Conservation (phyloP, 75 land plant genomes). For the Cunninghamia lanceolata region DNA sequence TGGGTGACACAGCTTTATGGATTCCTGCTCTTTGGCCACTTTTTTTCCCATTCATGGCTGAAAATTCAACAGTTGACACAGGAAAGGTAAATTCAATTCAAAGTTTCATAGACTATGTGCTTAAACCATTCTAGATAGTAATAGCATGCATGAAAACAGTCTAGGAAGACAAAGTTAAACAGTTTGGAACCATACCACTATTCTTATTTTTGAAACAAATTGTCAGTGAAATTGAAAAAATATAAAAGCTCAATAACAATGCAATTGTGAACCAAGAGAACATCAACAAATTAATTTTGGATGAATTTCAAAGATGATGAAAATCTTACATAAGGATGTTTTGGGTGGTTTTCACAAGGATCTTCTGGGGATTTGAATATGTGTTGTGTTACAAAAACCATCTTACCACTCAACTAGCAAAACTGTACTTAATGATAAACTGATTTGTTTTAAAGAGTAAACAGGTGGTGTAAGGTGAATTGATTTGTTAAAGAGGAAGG, state of each 20-base stretch:
- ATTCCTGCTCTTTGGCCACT: background rate
- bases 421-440: background rate
- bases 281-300: background rate
- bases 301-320: background rate
- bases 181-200: background rate
- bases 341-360: background rate
- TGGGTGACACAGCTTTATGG: background rate
- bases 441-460: background rate
- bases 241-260: background rate
- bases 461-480: background rate
- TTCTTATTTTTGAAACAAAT: background rate
- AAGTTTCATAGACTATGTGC: background rate
- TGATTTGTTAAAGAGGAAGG: background rate
- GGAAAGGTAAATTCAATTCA: background rate
- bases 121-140: background rate
- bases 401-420: background rate
- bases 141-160: background rate
- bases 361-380: background rate
- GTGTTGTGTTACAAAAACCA: background rate
- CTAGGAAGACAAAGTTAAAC: no score
- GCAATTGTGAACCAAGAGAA: background rate
- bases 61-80: background rate
- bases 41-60: background rate
- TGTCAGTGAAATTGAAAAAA: background rate
- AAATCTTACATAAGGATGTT: background rate